Evolutionary conservation across 2,329 filamentous ascomycete species (phyloP), one percentile per base, ranked within the genome.

Genomic region (Ophiostoma sp.): DNA sequence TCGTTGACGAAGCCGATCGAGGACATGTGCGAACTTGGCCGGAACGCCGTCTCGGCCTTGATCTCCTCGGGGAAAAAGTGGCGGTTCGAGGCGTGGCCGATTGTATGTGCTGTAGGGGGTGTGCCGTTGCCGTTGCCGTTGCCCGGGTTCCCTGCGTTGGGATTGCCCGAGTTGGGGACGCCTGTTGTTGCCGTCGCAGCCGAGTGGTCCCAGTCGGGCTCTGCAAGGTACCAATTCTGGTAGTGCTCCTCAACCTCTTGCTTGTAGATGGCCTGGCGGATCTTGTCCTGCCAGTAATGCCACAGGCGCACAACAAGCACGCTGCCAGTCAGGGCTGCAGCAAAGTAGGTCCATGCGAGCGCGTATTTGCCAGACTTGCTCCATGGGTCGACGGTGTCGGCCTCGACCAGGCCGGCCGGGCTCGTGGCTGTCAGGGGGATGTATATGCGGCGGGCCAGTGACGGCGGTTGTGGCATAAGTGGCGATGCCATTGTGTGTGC

Each of bases 261-360:
- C 81, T 96, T 94, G 81, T 95, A 92, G 72, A 95, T 87, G 73
- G 93, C 94, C 74, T 94, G 91, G 74, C 94, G 88, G 74, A 96
- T 92, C 81, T 95, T 96, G 82, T 97, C 94, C 75, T 94, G 93
- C 90, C 93, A 97, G 75, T 90, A 89, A 79, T 97, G 91, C 84
- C 94, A 97, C 77, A 91, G 84, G 74, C 93, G 88, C 77, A 94
- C 83, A 13, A 90, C 76, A 13, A 90, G 81, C 4, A 94, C 88
- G 69, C 87, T 76, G 36, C 86, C 84, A 73, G 94, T 84, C 72
- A 97, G 79, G 68, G 89, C 87, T 67, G 96, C 79, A 68, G 90
- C 89, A 76, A 97, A 96, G 79, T 96, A 97, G 17, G 94, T 92
- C 88, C 93, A 97, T 71, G 90, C 92, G 68, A 92, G 81, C 1